Percentiles rank a stretch among this genome's conserved stretches.
Conservation (phyloP, 495 filamentous ascomycete species). For the Aspergillus egyptiacus region DNA sequence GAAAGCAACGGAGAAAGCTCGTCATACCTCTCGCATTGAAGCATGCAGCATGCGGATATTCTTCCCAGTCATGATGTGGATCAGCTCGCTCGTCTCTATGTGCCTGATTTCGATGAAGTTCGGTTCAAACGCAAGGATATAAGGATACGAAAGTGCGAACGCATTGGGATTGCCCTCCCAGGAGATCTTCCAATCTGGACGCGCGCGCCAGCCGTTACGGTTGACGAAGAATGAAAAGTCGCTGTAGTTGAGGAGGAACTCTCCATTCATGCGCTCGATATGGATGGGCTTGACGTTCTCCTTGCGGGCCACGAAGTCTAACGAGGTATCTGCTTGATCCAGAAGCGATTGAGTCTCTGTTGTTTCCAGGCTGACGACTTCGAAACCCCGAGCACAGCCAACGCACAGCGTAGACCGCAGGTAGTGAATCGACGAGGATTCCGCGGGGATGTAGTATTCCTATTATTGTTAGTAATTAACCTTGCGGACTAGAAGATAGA, state of each 20-base stretch:
- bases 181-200: constrained; percentile 92
- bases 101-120: constrained; percentile 96
- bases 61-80: constrained; percentile 90
- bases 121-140: constrained; percentile 97
- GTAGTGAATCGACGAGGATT: constrained; percentile 95
- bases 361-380: constrained; percentile 94
- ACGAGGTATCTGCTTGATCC: constrained; percentile 95
- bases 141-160: constrained; percentile 91
- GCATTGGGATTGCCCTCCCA: constrained; percentile 92
- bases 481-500: neutral
- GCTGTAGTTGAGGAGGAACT: constrained; percentile 96
- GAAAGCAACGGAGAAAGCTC: neutral
- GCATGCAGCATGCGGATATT: constrained; percentile 97
- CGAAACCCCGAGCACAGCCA: constrained; percentile 90
- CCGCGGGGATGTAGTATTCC: constrained; percentile 97
- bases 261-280: constrained; percentile 91
- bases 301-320: constrained; percentile 91
- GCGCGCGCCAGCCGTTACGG: constrained; percentile 92
- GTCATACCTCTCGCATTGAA: constrained; percentile 85
- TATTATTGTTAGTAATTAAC: constrained; percentile 18
- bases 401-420: constrained; percentile 94
- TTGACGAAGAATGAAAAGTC: constrained; percentile 99
- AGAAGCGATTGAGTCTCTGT: constrained; percentile 95
- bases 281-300: constrained; percentile 95
- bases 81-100: constrained; percentile 81